phyloP scores from a whole-genome alignment of 2,329 filamentous ascomycete species.

The Ceratocystis harringtonii region DNA sequence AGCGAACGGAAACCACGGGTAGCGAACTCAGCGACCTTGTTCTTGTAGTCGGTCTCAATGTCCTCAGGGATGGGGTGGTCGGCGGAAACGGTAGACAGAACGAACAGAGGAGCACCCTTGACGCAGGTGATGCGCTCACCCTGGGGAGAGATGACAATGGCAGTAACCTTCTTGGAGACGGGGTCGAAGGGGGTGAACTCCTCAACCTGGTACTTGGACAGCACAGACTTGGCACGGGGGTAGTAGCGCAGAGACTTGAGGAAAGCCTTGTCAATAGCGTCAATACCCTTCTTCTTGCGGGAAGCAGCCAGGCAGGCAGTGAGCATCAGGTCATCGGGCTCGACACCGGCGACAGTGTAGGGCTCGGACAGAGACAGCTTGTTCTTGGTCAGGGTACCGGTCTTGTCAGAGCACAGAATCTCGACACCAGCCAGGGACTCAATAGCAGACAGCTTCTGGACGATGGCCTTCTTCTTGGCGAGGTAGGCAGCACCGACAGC shows the following conservation, averaged over 20 bases:
- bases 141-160: conserved; percentile 66
- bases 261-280: conserved; percentile 91
- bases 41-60: conserved; percentile 73
- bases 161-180: conserved; percentile 83
- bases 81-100: conserved; percentile 74
- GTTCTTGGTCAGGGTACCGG: conserved; percentile 85
- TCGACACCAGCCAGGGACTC: conserved; percentile 86
- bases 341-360: conserved; percentile 67
- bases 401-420: conserved; percentile 91
- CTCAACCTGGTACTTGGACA: conserved; percentile 71
- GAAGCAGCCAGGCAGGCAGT: conserved; percentile 81
- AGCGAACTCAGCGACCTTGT: conserved; percentile 82
- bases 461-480: conserved; percentile 83
- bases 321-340: conserved; percentile 78
- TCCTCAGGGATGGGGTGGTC: conserved; percentile 65
- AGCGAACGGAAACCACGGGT: conserved; percentile 88
- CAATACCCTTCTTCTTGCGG: conserved; percentile 90
- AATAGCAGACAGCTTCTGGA: conserved; percentile 83
- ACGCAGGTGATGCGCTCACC: conserved; percentile 78
- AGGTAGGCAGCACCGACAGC: conserved; percentile 84
- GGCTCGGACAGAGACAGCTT: conserved; percentile 79
- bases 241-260: conserved; percentile 72
- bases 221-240: conserved; percentile 63
- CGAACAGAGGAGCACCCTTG: conserved; percentile 80
- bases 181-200: conserved; percentile 83